Conservation (phyloP, 1,284 basidiomycete species). For the Vanrija sp. region DNA sequence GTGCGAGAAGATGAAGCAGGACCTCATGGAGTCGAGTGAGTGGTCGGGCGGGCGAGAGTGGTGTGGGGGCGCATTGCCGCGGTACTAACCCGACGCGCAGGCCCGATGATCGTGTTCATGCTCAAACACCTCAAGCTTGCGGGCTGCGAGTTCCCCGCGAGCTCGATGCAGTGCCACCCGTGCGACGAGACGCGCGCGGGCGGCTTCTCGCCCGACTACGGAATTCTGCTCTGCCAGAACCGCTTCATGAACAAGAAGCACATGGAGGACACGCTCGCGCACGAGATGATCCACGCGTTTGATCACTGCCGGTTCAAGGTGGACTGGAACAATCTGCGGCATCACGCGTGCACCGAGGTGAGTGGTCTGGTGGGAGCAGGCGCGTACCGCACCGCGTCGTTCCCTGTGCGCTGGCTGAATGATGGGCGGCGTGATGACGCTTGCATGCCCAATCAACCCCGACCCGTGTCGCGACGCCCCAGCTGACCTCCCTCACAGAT, state of each 20-base stretch:
- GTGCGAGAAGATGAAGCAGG: constrained; percentile 52
- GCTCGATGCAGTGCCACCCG: constrained; percentile 74
- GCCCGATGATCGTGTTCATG: constrained; percentile 82
- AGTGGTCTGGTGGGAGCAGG: constrained; percentile 28
- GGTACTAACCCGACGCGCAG: constrained; percentile 49
- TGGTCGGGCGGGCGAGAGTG: not conserved
- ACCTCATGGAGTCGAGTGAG: constrained; percentile 51
- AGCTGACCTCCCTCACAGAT: constrained; percentile 58
- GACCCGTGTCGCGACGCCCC: no score
- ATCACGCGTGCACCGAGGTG: constrained; percentile 95
- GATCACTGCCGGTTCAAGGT: constrained; percentile 93
- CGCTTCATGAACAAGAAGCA: constrained; percentile 75
- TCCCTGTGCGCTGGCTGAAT: not conserved
- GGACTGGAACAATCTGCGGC: constrained; percentile 82
- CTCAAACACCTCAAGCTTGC: constrained; percentile 71
- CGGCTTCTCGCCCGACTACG: constrained; percentile 74
- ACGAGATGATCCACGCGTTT: constrained; percentile 94
- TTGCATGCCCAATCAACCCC: not conserved
- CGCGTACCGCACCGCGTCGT: no score
- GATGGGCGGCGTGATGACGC: not conserved
- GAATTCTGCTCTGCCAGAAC: constrained; percentile 78
- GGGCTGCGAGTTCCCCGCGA: constrained; percentile 61
- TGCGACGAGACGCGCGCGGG: constrained; percentile 71
- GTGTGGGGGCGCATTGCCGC: not conserved
- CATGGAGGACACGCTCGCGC: constrained; percentile 87